Percentiles rank a stretch among this genome's conserved stretches.
Evolutionary conservation across 257 asterid species (phyloP).

Genomic region (Capsicum baccatum): DNA sequence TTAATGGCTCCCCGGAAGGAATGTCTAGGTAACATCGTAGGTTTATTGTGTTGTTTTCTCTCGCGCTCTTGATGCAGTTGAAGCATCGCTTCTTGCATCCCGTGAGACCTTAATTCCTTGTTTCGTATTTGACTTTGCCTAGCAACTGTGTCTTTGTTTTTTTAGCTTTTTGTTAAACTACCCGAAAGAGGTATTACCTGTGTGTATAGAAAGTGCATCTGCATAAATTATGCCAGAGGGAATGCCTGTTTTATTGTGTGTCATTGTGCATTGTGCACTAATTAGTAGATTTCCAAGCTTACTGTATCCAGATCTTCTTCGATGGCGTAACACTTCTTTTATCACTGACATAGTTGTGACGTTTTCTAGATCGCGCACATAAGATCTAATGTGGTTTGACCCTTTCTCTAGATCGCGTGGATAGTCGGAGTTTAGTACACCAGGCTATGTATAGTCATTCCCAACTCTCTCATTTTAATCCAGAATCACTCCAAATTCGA

Average conservation of each 20-base stretch:
- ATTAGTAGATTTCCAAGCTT: neutral
- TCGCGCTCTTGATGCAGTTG: constrained; percentile 2
- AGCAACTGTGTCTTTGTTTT: neutral
- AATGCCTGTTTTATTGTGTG: constrained; percentile 12
- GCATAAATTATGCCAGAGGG: constrained; percentile 25
- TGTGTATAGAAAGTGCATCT: constrained; percentile 21
- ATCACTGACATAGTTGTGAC: too few species aligned
- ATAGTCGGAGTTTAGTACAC: neutral
- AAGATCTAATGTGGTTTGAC: neutral
- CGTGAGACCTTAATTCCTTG: neutral
- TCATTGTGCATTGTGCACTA: neutral
- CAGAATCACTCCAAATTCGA: too few species aligned
- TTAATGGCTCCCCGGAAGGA: constrained; percentile 41
- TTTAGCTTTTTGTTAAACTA: neutral
- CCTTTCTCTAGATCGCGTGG: neutral
- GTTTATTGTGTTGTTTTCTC: constrained; percentile 16
- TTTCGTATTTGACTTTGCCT: neutral
- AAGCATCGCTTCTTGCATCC: constrained; percentile 13
- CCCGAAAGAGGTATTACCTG: constrained; percentile 19
- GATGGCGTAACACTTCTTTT: too few species aligned
- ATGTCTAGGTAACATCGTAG: constrained; percentile 29
- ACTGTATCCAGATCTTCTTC: neutral
- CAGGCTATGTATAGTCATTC: neutral
- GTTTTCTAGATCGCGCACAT: too few species aligned
- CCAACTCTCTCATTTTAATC: too few species aligned